Percentiles rank a stretch among this genome's conserved stretches.
These are phyloP conservation scores for Camelina laxa DNA, from an alignment of 345 rosid genomes.

Conservation along the genomic window DNA sequence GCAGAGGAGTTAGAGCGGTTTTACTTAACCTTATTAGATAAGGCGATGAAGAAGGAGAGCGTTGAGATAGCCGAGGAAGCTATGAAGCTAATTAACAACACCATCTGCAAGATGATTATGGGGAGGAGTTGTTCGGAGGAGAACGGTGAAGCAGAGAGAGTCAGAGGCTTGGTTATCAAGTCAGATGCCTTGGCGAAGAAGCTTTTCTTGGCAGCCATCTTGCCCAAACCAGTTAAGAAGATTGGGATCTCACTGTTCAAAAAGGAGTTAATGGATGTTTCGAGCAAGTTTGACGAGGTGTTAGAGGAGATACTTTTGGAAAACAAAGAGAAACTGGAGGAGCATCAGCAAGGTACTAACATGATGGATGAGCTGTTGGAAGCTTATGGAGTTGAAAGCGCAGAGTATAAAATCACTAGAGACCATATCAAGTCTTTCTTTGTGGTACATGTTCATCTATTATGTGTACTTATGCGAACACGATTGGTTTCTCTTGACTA, in stretches of 20 bases:
- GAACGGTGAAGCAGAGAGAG: slow-evolving; percentile 31
- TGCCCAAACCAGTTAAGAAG: slow-evolving; percentile 9
- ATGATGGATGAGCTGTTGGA: background rate
- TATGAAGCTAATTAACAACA: slow-evolving; percentile 35
- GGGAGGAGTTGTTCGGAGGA: slow-evolving; percentile 40
- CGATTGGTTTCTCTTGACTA: background rate
- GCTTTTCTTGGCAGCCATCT: background rate
- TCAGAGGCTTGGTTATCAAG: slow-evolving; percentile 24
- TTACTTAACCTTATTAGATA: slow-evolving; percentile 17
- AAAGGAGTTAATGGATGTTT: slow-evolving; percentile 7
- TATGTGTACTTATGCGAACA: background rate
- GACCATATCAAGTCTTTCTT: slow-evolving; percentile 12
- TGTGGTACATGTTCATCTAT: slow-evolving; percentile 27
- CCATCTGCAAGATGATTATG: slow-evolving; percentile 37
- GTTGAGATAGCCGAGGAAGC: slow-evolving; percentile 20
- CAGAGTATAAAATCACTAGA: background rate
- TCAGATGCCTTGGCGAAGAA: slow-evolving; percentile 33
- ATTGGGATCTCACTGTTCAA: background rate
- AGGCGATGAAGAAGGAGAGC: slow-evolving; percentile 20
- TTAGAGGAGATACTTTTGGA: slow-evolving; percentile 24
- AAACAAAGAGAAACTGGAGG: background rate
- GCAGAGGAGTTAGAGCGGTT: slow-evolving; percentile 28
- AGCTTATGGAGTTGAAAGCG: background rate
- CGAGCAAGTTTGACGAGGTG: slow-evolving; percentile 20
- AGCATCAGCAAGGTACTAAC: background rate